These are phyloP conservation scores for Debaryomyces nepalensis DNA, from an alignment of 1,139 yeast species.

Conservation along the genomic window DNA sequence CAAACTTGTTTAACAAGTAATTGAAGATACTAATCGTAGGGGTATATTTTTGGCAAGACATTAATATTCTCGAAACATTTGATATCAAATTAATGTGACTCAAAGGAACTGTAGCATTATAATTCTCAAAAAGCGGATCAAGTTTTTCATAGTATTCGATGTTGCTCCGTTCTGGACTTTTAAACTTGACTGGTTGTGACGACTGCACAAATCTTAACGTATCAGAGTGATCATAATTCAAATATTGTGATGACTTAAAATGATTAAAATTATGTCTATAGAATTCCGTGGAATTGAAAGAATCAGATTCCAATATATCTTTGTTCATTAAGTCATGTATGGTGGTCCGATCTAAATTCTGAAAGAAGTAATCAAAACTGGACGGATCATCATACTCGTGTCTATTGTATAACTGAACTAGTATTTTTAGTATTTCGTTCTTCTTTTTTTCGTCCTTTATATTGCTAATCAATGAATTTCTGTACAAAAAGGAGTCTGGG, in stretches of 20 bases:
- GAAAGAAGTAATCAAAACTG: constrained; percentile 22
- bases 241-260: constrained; percentile 38
- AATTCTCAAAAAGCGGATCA: constrained; percentile 22
- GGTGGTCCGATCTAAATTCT: constrained; percentile 19
- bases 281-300: constrained; percentile 28
- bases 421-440: constrained; percentile 23
- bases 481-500: constrained; percentile 19
- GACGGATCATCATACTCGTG: constrained; percentile 19
- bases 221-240: constrained; percentile 38
- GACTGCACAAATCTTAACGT: constrained; percentile 23
- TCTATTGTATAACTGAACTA: constrained; percentile 19
- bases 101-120: constrained; percentile 16
- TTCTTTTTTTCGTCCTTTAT: constrained; percentile 21
- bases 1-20: constrained; percentile 33
- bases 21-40: constrained; percentile 32
- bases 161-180: constrained; percentile 21
- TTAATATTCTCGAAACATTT: constrained; percentile 24
- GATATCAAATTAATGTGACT: constrained; percentile 31
- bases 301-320: constrained; percentile 18
- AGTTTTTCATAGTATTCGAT: constrained; percentile 27
- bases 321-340: constrained; percentile 19
- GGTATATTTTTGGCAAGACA: constrained; percentile 24
- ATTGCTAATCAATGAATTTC: constrained; percentile 21
- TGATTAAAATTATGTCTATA: constrained; percentile 28
- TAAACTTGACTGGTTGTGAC: constrained; percentile 22